phyloP scores from a whole-genome alignment of 768 basidiomycete genomes.

The Boletus reticulatus region DNA sequence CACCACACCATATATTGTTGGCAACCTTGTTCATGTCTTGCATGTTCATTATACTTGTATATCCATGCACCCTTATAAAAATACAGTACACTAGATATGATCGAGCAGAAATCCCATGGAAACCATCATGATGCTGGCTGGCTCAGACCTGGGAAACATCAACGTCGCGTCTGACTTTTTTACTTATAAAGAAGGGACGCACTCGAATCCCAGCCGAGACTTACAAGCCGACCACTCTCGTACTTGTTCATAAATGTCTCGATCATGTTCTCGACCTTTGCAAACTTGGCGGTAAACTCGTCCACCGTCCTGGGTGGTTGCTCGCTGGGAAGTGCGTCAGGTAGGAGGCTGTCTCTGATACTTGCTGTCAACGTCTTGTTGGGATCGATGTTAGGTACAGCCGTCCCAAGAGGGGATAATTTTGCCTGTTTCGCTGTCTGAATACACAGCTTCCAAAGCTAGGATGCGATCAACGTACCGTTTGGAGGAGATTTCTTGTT shows the following conservation, averaged over 20 bases:
- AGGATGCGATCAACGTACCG: conserved; percentile 2
- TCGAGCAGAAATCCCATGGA: not conserved
- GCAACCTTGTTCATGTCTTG: conserved; percentile 9
- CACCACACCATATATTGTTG: not conserved
- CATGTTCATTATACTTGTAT: conserved; percentile 16
- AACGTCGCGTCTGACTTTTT: not conserved
- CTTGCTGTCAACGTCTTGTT: conserved; percentile 4
- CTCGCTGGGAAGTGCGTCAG: not conserved
- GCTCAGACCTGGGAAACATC: conserved; percentile 6
- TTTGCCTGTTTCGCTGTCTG: not conserved
- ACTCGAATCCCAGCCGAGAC: conserved; percentile 30
- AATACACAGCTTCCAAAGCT: not conserved
- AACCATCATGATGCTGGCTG: conserved; percentile 1
- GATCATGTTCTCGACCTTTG: conserved; percentile 17
- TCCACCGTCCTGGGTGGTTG: conserved; percentile 17
- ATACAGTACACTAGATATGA: conserved; percentile 12
- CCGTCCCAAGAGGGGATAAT: not conserved
- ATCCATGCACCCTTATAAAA: conserved; percentile 2
- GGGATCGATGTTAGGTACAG: not conserved
- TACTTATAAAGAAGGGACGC: not conserved
- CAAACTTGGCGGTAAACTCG: conserved; percentile 23
- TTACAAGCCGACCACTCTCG: conserved; percentile 17
- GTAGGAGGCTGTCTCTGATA: conserved; percentile 12
- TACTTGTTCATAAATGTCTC: conserved; percentile 18
- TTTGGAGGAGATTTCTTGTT: not conserved